These are phyloP conservation scores for Paecilomyces dactylethromorphus DNA, from an alignment of 2,329 filamentous ascomycete species.

Conservation along the genomic window DNA sequence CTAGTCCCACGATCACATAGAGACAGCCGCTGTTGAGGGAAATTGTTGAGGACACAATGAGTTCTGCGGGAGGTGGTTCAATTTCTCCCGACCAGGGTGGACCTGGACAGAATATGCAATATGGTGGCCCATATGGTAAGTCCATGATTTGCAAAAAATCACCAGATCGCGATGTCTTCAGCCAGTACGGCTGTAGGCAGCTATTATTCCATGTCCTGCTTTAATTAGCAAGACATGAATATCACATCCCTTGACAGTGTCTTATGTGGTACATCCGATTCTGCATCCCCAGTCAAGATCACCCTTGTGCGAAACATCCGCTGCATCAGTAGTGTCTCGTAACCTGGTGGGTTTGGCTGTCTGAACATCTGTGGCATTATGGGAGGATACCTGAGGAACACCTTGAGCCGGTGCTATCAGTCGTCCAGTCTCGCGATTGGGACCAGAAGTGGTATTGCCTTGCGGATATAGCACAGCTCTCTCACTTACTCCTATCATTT, in stretches of 20 bases:
- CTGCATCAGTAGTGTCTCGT: not conserved
- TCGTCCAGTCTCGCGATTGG: not conserved
- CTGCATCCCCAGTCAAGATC: not conserved
- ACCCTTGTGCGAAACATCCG: not conserved
- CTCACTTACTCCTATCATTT: not conserved
- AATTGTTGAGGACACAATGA: not conserved
- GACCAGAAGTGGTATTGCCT: not conserved
- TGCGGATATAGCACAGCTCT: not conserved
- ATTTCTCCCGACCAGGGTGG: constrained; percentile 18
- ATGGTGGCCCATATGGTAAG: constrained; percentile 10
- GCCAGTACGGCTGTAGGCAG: not conserved
- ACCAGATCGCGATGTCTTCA: not conserved
- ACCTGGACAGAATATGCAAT: constrained; percentile 7
- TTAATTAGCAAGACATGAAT: not conserved
- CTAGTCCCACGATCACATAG: not conserved
- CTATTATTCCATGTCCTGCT: not conserved
- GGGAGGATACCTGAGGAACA: no score
- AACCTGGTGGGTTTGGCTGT: not conserved
- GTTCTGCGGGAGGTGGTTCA: constrained; percentile 15
- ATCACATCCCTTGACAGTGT: not conserved
- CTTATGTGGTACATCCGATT: not conserved
- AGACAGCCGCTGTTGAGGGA: not conserved
- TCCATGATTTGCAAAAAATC: not conserved
- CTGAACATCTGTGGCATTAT: not conserved
- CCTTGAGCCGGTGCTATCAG: not conserved